A percentile compares a stretch with the other conserved stretches of the same genome.
phyloP scores from a whole-genome alignment of 805 yeast genomes.

The Candida loeiensis region DNA sequence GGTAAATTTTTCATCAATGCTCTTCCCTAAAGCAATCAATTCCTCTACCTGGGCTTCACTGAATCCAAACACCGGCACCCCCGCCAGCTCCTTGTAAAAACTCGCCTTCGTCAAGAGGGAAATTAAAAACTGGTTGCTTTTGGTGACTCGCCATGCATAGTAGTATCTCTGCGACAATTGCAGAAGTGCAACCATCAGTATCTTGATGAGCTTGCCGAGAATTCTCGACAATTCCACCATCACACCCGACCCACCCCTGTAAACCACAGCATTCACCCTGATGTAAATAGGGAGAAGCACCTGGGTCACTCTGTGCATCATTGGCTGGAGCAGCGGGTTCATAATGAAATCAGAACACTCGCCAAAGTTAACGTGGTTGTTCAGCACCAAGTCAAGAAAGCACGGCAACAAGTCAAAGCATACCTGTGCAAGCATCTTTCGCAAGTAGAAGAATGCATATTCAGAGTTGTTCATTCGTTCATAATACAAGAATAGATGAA shows the following conservation, averaged over 20 bases:
- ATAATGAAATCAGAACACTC: slow-evolving; percentile 38
- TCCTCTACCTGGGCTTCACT: slow-evolving; percentile 25
- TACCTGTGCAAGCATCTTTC: slow-evolving; percentile 23
- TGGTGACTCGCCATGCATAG: slow-evolving; percentile 65
- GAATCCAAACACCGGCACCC: slow-evolving; percentile 13
- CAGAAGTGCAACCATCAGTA: slow-evolving; percentile 14
- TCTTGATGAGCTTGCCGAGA: slow-evolving; percentile 19
- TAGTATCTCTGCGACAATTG: slow-evolving; percentile 44
- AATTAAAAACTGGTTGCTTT: slow-evolving; percentile 23
- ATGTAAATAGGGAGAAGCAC: slow-evolving; percentile 22
- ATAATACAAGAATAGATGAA: slow-evolving; percentile 39
- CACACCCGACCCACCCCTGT: slow-evolving; percentile 8
- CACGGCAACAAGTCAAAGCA: slow-evolving; percentile 31
- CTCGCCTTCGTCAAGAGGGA: slow-evolving; percentile 1
- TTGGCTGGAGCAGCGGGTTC: slow-evolving; percentile 34
- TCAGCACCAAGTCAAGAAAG: slow-evolving; percentile 27
- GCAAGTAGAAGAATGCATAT: slow-evolving; percentile 33
- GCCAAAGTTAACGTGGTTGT: slow-evolving; percentile 38
- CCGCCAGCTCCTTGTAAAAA: slow-evolving; percentile 12
- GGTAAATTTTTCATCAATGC: slow-evolving; percentile 18
- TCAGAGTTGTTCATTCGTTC: slow-evolving; percentile 25
- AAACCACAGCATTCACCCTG: slow-evolving; percentile 18
- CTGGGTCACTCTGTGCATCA: slow-evolving; percentile 28
- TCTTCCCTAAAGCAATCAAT: slow-evolving; percentile 24
- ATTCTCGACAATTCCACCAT: slow-evolving; percentile 23